These are phyloP conservation scores for Botrytis deweyae DNA, from an alignment of 2,329 filamentous ascomycete species.

Conservation along the genomic window DNA sequence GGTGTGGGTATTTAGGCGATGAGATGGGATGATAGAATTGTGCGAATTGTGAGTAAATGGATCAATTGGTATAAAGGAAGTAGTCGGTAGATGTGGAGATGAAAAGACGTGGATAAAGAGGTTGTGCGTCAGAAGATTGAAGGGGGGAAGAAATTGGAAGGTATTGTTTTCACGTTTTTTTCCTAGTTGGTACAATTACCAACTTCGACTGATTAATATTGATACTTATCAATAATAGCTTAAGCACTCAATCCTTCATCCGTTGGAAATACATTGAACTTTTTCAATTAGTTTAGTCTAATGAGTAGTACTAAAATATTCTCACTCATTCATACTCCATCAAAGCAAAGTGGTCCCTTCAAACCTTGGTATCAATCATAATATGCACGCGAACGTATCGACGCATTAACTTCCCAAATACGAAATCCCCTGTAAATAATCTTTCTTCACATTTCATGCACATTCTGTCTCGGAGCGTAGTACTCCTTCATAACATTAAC, in stretches of 20 bases:
- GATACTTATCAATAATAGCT: slow-evolving; percentile 1
- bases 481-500: neutral
- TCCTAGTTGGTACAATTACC: neutral
- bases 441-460: neutral
- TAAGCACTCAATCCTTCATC: neutral
- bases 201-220: neutral
- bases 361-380: neutral
- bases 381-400: neutral
- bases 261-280: too few relatives aligned
- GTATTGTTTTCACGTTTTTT: neutral
- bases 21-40: neutral
- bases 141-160: neutral
- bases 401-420: neutral
- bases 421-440: accelerated
- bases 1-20: neutral
- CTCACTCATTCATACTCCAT: neutral
- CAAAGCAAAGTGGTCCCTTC: neutral
- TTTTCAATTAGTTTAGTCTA: neutral
- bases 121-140: neutral
- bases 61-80: neutral
- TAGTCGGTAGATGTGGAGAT: neutral
- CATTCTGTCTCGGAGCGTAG: neutral
- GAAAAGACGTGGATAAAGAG: neutral
- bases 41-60: neutral
- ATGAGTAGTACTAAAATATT: neutral